These are phyloP conservation scores for Physcomitrellopsis africana DNA, from an alignment of 225 moss, liverwort and hornwort species.

Conservation along the genomic window DNA sequence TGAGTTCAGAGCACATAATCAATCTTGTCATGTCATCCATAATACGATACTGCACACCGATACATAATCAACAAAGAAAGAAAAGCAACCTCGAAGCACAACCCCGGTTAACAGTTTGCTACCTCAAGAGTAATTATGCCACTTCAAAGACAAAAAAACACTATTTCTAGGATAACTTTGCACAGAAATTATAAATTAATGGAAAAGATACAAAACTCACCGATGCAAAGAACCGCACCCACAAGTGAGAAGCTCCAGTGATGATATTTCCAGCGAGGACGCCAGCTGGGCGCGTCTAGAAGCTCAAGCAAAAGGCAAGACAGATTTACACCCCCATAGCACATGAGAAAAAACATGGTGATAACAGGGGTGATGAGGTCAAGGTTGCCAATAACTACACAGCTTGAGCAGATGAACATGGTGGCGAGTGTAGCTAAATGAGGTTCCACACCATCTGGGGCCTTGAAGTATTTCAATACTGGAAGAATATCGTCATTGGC, in stretches of 20 bases:
- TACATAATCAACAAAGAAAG: too few relatives aligned
- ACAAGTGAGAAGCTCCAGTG: conserved; percentile 97
- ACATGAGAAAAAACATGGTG: conserved; percentile 98
- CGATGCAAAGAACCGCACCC: conserved; percentile 91
- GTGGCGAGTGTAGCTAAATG: conserved; percentile 94
- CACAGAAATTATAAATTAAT: not conserved
- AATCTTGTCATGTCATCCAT: conserved; percentile 16
- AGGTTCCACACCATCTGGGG: conserved; percentile 87
- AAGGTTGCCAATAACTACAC: conserved; percentile 96
- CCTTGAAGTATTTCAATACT: conserved; percentile 94
- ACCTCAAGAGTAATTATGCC: not conserved
- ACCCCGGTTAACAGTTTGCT: not conserved
- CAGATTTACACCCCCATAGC: conserved; percentile 94
- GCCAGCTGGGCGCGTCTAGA: conserved; percentile 99
- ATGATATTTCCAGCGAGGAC: conserved; percentile 97
- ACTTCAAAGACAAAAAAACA: not conserved
- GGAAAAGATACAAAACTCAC: conserved; percentile 42
- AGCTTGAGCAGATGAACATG: conserved; percentile 95
- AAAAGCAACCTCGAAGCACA: too few relatives aligned
- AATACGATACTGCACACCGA: not conserved
- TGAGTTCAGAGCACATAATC: conserved; percentile 20
- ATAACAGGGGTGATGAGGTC: conserved; percentile 95
- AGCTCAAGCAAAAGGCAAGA: conserved; percentile 97
- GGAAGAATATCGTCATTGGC: conserved; percentile 98
- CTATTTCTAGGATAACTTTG: not conserved